phyloP scores from a whole-genome alignment of 2,329 filamentous ascomycete genomes.

The Sporothrix pseudoabietina region DNA sequence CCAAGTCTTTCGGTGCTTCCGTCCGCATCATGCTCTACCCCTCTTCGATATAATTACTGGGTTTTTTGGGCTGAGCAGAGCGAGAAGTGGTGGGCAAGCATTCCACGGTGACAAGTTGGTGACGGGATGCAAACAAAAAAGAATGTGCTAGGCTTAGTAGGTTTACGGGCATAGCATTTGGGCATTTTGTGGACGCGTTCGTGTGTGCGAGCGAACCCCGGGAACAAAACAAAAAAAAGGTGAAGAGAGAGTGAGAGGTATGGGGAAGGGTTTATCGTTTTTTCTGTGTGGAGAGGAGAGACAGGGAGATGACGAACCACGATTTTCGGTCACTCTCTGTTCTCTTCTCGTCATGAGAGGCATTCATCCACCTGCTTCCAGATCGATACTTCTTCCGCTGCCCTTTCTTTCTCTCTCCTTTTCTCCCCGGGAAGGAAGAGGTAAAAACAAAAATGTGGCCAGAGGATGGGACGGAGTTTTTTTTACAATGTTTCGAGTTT shows the following conservation, averaged over 20 bases:
- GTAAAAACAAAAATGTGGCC: slow-evolving; percentile 14
- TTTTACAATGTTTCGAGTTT: slow-evolving; percentile 26
- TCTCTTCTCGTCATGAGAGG: background rate
- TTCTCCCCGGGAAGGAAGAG: background rate
- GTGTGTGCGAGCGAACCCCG: slow-evolving; percentile 17
- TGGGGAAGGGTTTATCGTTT: background rate
- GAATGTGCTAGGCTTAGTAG: slow-evolving; percentile 1
- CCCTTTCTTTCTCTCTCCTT: background rate
- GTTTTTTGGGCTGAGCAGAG: slow-evolving; percentile 30
- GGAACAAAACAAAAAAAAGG: slow-evolving; percentile 3
- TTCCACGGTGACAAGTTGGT: background rate
- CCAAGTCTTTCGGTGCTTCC: slow-evolving; percentile 94
- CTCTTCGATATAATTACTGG: slow-evolving; percentile 82
- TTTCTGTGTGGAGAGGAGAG: background rate
- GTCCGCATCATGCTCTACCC: slow-evolving; percentile 98
- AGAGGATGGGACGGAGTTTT: slow-evolving; percentile 24
- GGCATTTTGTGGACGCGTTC: slow-evolving; percentile 19
- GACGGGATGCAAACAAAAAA: slow-evolving; percentile 10
- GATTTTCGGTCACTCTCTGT: background rate
- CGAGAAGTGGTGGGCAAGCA: background rate
- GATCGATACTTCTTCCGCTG: background rate
- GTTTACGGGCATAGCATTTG: slow-evolving; percentile 15
- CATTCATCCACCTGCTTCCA: background rate
- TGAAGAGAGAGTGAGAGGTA: background rate
- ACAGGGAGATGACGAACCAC: background rate